Evolutionary conservation across 2,329 filamentous ascomycete species (phyloP), one percentile per base, ranked within the genome.

Genomic region (Ophidiomyces ophidiicola): DNA sequence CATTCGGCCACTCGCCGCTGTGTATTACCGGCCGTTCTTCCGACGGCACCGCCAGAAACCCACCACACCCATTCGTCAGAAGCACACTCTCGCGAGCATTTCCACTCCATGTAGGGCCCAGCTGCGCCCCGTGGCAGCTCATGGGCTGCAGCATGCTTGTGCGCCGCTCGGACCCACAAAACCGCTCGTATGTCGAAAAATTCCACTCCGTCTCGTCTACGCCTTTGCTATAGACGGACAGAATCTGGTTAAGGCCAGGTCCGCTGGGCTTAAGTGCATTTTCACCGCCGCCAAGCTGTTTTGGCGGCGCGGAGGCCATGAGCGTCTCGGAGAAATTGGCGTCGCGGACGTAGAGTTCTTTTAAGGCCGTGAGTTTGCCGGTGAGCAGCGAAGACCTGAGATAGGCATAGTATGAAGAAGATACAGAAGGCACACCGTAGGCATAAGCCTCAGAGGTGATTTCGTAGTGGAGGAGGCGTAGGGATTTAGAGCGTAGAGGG

Each of bases 331-430:
- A 78, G 55, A 96, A 94, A 35, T 74, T 70, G 18, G 80, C 74
- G 52, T 94, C 86, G 36, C 84, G 80, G 12, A 94, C 88, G 56
- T 92, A 94, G 5, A 96, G 72, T 15, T 78, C 74, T 24, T 71
- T 71, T 6, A 96, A 69, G 24, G 71, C 73, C 1, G 86, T 85
- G 5, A 96, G 70, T 5, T 76, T 73, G 45, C 80, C 80, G 11
- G 76, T 72, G 44, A 90, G 74, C 21, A 96, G 73, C 0, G 84
- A 93, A n/a, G 74, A 74, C 18, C 84, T 78, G 14, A 96, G 74
- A 59, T 94, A 94, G 44, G 76, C 74, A 60, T 94, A 93, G 63
- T 94, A 92, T 12, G 70, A 72, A 17, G 65, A 61, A 5, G 67
- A 62, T 1, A 70, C 66, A 0, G 66, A 61, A 35, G 69, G 66